phyloP scores from a whole-genome alignment of 208 protist genomes.

The Herpetomonas muscarum region DNA sequence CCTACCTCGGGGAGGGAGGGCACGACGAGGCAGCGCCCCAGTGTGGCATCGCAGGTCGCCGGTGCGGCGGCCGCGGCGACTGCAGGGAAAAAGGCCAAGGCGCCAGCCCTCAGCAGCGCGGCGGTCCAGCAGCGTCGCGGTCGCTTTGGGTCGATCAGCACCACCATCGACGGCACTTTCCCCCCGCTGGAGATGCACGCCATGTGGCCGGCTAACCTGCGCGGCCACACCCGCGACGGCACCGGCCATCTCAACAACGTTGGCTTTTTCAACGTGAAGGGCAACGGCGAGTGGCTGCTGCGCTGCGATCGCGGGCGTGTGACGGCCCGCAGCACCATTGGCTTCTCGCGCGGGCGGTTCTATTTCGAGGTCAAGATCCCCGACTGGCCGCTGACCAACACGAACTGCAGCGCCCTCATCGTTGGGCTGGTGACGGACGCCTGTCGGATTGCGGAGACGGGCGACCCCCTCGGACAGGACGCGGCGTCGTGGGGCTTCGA shows the following conservation, averaged over 20 bases:
- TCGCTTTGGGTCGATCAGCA: slow-evolving; percentile 1
- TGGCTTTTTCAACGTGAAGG: slow-evolving; percentile 18
- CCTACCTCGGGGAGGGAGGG: neutral
- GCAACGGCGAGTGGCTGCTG: slow-evolving; percentile 38
- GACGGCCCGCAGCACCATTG: slow-evolving; percentile 59
- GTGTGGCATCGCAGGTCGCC: too few species aligned
- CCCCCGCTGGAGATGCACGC: neutral
- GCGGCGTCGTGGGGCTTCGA: slow-evolving; percentile 83
- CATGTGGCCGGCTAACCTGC: neutral
- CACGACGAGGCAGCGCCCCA: too few species aligned
- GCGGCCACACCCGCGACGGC: slow-evolving; percentile 11
- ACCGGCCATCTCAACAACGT: neutral
- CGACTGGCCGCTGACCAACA: slow-evolving; percentile 17
- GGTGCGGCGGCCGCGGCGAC: neutral
- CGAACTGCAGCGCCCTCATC: slow-evolving; percentile 22
- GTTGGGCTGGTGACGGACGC: slow-evolving; percentile 68
- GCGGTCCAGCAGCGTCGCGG: too few species aligned
- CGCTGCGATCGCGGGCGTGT: slow-evolving; percentile 25
- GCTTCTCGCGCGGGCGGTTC: slow-evolving; percentile 67
- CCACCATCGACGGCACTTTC: neutral
- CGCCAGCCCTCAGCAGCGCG: too few species aligned
- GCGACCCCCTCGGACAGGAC: slow-evolving; percentile 55
- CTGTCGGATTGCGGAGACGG: slow-evolving; percentile 14
- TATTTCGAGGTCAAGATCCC: slow-evolving; percentile 88
- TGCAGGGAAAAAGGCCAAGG: too few species aligned